phyloP scores from a whole-genome alignment of 495 filamentous ascomycete species.

The Cercophora scortea region DNA sequence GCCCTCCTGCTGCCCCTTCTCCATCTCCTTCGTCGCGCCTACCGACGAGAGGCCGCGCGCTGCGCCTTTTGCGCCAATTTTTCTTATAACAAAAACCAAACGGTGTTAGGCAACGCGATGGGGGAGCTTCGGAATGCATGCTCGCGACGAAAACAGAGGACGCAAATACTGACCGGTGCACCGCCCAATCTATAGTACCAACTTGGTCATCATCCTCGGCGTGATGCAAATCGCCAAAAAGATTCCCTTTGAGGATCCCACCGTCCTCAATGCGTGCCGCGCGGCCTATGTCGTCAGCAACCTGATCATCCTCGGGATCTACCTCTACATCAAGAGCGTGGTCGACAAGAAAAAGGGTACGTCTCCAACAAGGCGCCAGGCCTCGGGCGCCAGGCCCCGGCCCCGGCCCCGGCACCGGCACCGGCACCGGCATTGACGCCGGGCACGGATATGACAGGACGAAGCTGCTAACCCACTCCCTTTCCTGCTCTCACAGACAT shows the following conservation, averaged over 20 bases:
- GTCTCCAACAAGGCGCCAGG: conserved; percentile 6
- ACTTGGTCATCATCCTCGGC: conserved; percentile 87
- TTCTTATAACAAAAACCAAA: no score
- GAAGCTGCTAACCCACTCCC: background rate
- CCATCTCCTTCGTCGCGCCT: background rate
- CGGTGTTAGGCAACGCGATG: background rate
- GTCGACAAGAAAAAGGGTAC: conserved; percentile 95
- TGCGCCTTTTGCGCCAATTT: background rate
- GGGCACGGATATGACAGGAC: background rate
- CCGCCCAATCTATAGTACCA: conserved; percentile 53
- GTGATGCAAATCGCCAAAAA: conserved; percentile 98
- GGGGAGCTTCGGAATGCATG: background rate
- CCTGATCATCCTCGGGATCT: conserved; percentile 73
- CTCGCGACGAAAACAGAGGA: background rate
- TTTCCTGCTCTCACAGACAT: conserved; percentile 53
- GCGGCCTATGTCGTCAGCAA: conserved; percentile 80
- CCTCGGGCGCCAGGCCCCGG: background rate
- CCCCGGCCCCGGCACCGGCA: background rate
- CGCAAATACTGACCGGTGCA: conserved; percentile 8
- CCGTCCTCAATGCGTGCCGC: conserved; percentile 76
- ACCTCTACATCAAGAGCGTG: conserved; percentile 70
- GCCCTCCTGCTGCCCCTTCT: background rate
- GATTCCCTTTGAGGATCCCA: conserved; percentile 88
- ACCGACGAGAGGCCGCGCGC: background rate
- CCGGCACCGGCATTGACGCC: no score